These are phyloP conservation scores for Penicillium sclerotiorum DNA, from an alignment of 2,329 filamentous ascomycete genomes.

Conservation along the genomic window DNA sequence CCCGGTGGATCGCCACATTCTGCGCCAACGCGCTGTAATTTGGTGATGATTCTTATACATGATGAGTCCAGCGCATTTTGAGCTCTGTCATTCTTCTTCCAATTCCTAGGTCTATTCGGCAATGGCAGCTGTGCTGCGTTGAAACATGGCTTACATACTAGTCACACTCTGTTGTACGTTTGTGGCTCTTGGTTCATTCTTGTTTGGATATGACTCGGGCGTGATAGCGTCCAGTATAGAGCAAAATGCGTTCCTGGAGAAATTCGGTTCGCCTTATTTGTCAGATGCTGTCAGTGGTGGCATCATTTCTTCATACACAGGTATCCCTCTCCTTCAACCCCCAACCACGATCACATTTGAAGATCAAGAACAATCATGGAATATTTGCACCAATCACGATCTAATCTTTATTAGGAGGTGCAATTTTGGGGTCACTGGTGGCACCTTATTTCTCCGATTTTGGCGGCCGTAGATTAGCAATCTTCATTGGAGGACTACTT, in stretches of 20 bases:
- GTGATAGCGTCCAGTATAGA: conserved; percentile 42
- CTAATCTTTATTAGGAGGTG: conserved; percentile 34
- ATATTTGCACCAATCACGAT: no score
- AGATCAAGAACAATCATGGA: no score
- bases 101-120: background rate
- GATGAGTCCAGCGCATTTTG: background rate
- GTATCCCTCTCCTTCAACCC: conserved; percentile 18
- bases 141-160: conserved; percentile 31
- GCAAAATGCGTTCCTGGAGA: conserved; percentile 34
- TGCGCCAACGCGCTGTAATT: conserved; percentile 9
- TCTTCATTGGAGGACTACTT: conserved; percentile 38
- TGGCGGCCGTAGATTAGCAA: conserved; percentile 35
- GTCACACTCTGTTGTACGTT: conserved; percentile 45
- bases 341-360: no score
- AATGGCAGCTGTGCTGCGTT: conserved; percentile 17
- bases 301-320: conserved; percentile 45
- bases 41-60: background rate
- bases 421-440: conserved; percentile 40
- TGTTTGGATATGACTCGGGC: conserved; percentile 53
- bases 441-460: conserved; percentile 38
- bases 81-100: background rate
- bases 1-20: conserved; percentile 22
- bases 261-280: conserved; percentile 30
- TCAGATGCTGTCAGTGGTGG: conserved; percentile 39
- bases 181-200: conserved; percentile 50